Conservation (phyloP, 805 yeast species). For the Candida cerambycidarum region DNA sequence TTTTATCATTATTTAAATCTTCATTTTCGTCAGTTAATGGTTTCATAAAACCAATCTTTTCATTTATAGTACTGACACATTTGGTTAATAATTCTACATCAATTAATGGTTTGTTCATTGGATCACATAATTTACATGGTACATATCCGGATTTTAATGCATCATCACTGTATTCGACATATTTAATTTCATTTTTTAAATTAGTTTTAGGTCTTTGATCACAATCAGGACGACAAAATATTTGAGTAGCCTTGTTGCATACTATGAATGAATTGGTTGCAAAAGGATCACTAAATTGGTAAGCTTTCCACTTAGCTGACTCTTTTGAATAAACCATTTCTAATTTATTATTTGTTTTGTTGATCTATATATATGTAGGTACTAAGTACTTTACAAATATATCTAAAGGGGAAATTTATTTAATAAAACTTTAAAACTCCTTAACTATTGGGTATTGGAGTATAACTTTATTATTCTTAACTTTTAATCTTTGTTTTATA, state of each 20-base stretch:
- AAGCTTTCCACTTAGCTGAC: constrained; percentile 58
- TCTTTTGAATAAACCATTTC: constrained; percentile 37
- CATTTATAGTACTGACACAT: constrained; percentile 57
- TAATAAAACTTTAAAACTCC: too few species aligned
- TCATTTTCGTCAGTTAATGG: constrained; percentile 50
- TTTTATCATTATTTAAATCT: constrained; percentile 34
- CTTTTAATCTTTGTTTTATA: too few species aligned
- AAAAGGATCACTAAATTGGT: constrained; percentile 64
- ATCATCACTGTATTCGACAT: constrained; percentile 39
- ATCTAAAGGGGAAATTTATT: too few species aligned
- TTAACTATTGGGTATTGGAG: too few species aligned
- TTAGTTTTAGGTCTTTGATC: constrained; percentile 47
- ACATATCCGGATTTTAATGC: constrained; percentile 47
- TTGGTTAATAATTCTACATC: constrained; percentile 45
- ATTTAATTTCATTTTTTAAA: constrained; percentile 45
- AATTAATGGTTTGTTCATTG: constrained; percentile 44
- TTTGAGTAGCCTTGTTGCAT: constrained; percentile 41
- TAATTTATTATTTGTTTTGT: not conserved
- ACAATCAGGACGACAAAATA: constrained; percentile 71
- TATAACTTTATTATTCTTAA: too few species aligned
- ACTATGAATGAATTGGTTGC: constrained; percentile 60
- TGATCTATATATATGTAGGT: not conserved
- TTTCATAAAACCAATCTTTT: constrained; percentile 55
- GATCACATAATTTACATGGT: constrained; percentile 59
- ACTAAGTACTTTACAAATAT: too few species aligned